Evolutionary conservation across 352 stramenopile genomes (phyloP).

Genomic region (Phytophthora lateralis): DNA sequence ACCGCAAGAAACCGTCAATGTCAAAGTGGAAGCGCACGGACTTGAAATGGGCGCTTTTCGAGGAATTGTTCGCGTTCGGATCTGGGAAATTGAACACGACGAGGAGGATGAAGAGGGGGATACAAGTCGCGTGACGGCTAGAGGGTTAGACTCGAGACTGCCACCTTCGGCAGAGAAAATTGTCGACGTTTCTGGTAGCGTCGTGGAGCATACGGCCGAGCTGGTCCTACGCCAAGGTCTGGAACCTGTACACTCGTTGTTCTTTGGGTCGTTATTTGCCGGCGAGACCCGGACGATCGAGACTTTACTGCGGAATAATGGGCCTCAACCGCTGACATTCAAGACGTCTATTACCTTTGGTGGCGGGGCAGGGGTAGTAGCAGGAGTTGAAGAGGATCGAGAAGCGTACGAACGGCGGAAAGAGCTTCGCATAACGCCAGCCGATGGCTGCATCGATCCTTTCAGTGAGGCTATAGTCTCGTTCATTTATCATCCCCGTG

Average conservation of each 20-base stretch:
- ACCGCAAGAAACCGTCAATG: slow-evolving; percentile 37
- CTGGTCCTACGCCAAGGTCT: slow-evolving; percentile 59
- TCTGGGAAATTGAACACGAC: slow-evolving; percentile 33
- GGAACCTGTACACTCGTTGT: slow-evolving; percentile 53
- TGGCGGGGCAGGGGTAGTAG: slow-evolving; percentile 1
- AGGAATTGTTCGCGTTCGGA: slow-evolving; percentile 45
- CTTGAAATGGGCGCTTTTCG: slow-evolving; percentile 48
- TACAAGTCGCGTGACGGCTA: not conserved
- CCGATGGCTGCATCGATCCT: slow-evolving; percentile 65
- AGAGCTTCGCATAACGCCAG: slow-evolving; percentile 63
- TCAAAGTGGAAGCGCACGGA: slow-evolving; percentile 57
- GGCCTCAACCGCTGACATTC: slow-evolving; percentile 67
- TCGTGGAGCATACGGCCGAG: slow-evolving; percentile 90
- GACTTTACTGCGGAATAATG: slow-evolving; percentile 81
- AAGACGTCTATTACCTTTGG: slow-evolving; percentile 61
- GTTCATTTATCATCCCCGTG: slow-evolving; percentile 58
- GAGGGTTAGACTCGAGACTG: not conserved
- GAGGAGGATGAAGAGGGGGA: slow-evolving; percentile 24
- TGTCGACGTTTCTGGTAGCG: slow-evolving; percentile 76
- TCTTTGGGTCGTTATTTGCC: slow-evolving; percentile 77
- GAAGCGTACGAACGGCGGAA: slow-evolving; percentile 71
- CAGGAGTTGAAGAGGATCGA: slow-evolving; percentile 55
- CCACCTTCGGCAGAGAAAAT: slow-evolving; percentile 52
- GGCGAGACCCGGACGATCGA: slow-evolving; percentile 64
- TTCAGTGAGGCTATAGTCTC: slow-evolving; percentile 50